phyloP scores from a whole-genome alignment of 75 land plant genomes.

The Pseudotsuga menziesii region DNA sequence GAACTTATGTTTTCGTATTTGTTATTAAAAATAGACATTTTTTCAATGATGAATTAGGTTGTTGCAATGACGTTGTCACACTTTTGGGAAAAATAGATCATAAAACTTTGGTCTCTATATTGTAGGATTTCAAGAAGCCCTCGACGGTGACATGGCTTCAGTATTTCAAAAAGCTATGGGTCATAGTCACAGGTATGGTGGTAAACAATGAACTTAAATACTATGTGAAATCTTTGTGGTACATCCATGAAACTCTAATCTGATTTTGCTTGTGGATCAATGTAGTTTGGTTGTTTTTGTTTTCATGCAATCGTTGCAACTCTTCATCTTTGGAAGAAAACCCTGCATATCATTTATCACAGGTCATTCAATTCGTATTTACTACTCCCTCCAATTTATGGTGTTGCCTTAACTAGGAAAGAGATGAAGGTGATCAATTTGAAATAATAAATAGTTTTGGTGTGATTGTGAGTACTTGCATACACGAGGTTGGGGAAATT shows the following conservation, averaged over 20 bases:
- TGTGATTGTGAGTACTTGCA: constrained; percentile 12
- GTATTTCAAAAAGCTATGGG: constrained; percentile 33
- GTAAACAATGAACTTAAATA: background rate
- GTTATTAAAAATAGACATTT: background rate
- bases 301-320: constrained; percentile 68
- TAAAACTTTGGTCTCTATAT: constrained; percentile 57
- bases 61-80: constrained; percentile 30
- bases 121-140: constrained; percentile 80
- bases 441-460: background rate
- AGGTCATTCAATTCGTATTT: constrained; percentile 26
- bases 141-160: constrained; percentile 23
- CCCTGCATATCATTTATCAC: constrained; percentile 19
- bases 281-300: constrained; percentile 49
- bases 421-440: background rate
- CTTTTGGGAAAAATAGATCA: constrained; percentile 28
- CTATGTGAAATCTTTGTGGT: no score
- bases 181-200: constrained; percentile 45
- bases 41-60: constrained; percentile 13
- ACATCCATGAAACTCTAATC: background rate
- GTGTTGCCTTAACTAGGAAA: background rate
- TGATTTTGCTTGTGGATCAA: background rate
- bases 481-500: constrained; percentile 58
- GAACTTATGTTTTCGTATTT: no score
- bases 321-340: constrained; percentile 57
- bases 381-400: background rate